A percentile compares a stretch with the other conserved stretches of the same genome.
These are phyloP conservation scores for Rhipidocladum racemiflorum DNA, from an alignment of 176 grass and related monocot genomes.

Conservation along the genomic window DNA sequence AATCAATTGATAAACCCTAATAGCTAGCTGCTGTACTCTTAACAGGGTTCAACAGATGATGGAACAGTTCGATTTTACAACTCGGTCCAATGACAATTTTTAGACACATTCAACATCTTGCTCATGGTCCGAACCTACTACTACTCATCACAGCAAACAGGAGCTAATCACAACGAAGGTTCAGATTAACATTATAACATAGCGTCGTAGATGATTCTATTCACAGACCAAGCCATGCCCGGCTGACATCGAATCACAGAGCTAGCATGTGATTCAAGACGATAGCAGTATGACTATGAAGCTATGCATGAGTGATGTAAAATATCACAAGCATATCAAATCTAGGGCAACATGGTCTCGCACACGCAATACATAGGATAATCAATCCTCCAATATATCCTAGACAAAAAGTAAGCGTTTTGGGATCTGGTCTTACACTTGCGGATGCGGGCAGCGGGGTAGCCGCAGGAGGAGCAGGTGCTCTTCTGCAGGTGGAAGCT, in stretches of 20 bases:
- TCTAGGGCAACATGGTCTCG: not conserved
- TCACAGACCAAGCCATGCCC: not conserved
- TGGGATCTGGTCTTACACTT: conserved; percentile 55
- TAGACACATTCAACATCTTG: not conserved
- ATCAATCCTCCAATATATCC: not conserved
- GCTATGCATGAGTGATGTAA: not conserved
- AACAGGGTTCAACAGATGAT: not conserved
- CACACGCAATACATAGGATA: not conserved
- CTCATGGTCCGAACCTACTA: not conserved
- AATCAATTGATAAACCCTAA: not conserved
- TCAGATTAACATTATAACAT: not conserved
- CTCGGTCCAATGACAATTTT: not conserved
- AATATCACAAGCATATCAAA: not conserved
- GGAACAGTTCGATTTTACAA: not conserved
- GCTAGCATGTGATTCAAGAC: not conserved
- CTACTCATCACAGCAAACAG: not conserved
- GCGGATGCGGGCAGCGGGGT: conserved; percentile 87
- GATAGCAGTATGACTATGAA: not conserved
- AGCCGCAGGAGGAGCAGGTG: conserved; percentile 81
- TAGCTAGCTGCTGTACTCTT: not conserved
- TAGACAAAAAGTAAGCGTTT: not conserved
- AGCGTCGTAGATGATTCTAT: not conserved
- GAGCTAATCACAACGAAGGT: not conserved
- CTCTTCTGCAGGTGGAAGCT: conserved; percentile 98
- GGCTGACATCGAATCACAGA: not conserved